These are phyloP conservation scores for Mucor mucedo DNA, from an alignment of 371 early-diverging fungal genomes.

Conservation along the genomic window DNA sequence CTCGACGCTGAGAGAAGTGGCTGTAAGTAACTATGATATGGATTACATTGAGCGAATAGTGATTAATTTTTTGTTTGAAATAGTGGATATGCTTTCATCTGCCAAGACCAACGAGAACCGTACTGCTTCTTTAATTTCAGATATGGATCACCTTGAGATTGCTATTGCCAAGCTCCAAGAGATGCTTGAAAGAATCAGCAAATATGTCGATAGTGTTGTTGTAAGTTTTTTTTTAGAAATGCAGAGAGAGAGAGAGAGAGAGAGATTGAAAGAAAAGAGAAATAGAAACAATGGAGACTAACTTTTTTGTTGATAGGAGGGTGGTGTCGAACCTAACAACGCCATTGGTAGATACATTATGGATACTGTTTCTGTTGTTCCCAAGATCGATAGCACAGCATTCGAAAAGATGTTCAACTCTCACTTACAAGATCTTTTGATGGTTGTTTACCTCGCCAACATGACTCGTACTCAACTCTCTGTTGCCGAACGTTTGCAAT, in stretches of 20 bases:
- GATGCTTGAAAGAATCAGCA: conserved; percentile 85
- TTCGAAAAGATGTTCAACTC: conserved; percentile 92
- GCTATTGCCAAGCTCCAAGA: conserved; percentile 78
- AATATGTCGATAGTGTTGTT: conserved; percentile 84
- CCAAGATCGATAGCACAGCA: conserved; percentile 81
- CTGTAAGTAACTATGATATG: conserved; percentile 55
- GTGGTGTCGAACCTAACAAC: conserved; percentile 71
- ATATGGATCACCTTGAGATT: conserved; percentile 90
- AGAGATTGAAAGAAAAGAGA: background rate
- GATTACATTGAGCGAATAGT: background rate
- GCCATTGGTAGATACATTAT: conserved; percentile 91
- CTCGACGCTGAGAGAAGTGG: conserved; percentile 87
- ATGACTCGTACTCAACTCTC: conserved; percentile 93
- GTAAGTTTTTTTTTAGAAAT: conserved; percentile 47
- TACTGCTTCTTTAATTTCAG: conserved; percentile 71
- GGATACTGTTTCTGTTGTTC: conserved; percentile 92
- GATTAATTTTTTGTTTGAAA: background rate
- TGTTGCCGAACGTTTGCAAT: conserved; percentile 89
- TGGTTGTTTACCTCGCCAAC: conserved; percentile 94
- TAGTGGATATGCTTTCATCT: conserved; percentile 80
- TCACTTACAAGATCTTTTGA: conserved; percentile 91
- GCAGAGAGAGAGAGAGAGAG: too few species aligned
- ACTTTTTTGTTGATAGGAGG: conserved; percentile 42
- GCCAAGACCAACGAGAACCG: conserved; percentile 66
- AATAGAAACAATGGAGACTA: background rate